Evolutionary conservation across 2,329 filamentous ascomycete species (phyloP).

Genomic region (Microsporum audouinii): DNA sequence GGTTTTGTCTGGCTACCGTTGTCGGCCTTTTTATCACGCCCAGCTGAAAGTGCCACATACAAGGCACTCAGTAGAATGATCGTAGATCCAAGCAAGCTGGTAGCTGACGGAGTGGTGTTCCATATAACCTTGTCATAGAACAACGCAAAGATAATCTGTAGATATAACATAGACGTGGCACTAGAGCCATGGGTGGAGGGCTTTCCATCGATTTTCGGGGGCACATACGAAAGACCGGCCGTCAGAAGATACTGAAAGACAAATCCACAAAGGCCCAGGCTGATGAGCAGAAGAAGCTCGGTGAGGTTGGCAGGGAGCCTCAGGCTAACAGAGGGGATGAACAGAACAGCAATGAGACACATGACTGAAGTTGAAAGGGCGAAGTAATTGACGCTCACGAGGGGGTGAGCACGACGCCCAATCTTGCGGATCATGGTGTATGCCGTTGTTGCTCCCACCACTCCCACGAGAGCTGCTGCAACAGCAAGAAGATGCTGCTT

Average conservation of each 20-base stretch:
- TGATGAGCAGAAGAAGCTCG: conserved; percentile 57
- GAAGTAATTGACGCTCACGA: conserved; percentile 84
- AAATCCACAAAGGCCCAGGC: conserved; percentile 64
- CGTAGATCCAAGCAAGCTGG: conserved; percentile 50
- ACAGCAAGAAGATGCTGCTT: conserved; percentile 59
- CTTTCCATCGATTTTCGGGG: conserved; percentile 25
- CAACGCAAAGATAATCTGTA: conserved; percentile 58
- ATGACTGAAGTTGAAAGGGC: conserved; percentile 58
- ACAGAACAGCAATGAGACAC: conserved; percentile 47
- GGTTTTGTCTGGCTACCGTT: conserved; percentile 4
- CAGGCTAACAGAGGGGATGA: conserved; percentile 46
- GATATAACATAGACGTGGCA: conserved; percentile 57
- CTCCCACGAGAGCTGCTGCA: conserved; percentile 60
- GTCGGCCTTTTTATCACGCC: conserved; percentile 6
- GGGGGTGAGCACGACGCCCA: conserved; percentile 63
- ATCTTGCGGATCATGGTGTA: conserved; percentile 72
- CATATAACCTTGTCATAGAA: conserved; percentile 54
- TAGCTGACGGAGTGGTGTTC: conserved; percentile 45
- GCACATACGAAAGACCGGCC: conserved; percentile 60
- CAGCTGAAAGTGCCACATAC: conserved; percentile 49
- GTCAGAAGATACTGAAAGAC: conserved; percentile 79
- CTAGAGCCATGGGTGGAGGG: conserved; percentile 28
- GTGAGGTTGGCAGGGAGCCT: conserved; percentile 42
- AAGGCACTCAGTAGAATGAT: conserved; percentile 56
- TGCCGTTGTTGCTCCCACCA: conserved; percentile 61